Base-by-base conservation (phyloP, 2,329 filamentous ascomycete species). In the Thermoascus crustaceus region DNA sequence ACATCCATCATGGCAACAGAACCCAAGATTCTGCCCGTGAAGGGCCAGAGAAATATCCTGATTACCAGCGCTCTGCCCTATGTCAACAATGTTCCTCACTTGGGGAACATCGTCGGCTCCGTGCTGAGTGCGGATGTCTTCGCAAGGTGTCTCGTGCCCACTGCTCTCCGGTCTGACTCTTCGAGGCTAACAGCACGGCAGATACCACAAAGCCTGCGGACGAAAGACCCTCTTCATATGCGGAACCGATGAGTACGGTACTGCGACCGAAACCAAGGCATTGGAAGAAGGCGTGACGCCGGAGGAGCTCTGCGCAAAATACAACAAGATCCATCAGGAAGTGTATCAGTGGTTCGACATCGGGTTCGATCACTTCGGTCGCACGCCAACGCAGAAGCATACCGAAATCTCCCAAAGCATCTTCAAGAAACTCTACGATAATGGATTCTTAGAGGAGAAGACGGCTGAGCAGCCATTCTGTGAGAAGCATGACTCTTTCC, bases 261-360 rank as follows among this genome's bases (percentile, higher is more conserved):
- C 89, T 8, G 88, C 89, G 14, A 94, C 88, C 20, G 89, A 95
- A 65, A 94, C 89, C 17, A 94, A 94, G 68, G 89, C 89, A 4
- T 76, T 95, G 25, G 86, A 94, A 59, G 86, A 91, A 58, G 81
- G 82, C 9, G 71, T 87, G 44, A 86, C 81, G 8, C 87, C 89
- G 14, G 73, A 83, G 52, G 75, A 88, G 55, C 77, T 96, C 8
- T 95, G 89, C 68, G 78, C 84, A 63, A 93, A 95, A 68, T 95
- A 93, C 69, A 85, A 93, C 66, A 78, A 78, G 52, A 78, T 94
- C 40, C 89, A 95, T 66, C 79, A 86, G 52, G 85, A 83, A 32
- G 82, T 95, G 47, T 96, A 96, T 63, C 76, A 93, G 60, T 95
- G 89, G 86, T 98, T 98, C 67, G 78, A 87, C 55, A 89, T 96